Evolutionary conservation across 2,329 filamentous ascomycete genomes (phyloP).

Genomic region (Cercospora nicotianae): DNA sequence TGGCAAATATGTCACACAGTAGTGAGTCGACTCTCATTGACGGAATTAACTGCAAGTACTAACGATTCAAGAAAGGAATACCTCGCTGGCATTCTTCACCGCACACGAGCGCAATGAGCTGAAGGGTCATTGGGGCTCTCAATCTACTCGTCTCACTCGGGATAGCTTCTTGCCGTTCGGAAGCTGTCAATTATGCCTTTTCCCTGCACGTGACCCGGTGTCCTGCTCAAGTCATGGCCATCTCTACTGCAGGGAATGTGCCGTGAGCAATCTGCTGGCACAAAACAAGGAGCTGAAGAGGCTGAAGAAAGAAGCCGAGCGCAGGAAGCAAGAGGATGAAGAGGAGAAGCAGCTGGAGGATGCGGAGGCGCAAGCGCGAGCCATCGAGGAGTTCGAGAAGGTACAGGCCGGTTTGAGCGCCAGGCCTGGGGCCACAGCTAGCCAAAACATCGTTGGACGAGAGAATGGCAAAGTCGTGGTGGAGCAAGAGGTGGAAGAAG

Average conservation of each 20-base stretch:
- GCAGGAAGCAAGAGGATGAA: constrained; percentile 61
- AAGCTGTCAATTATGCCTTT: constrained; percentile 83
- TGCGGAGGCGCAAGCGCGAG: constrained; percentile 67
- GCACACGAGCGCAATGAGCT: constrained; percentile 83
- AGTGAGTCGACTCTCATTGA: constrained; percentile 2
- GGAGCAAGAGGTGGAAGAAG: constrained; percentile 33
- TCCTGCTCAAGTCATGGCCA: constrained; percentile 76
- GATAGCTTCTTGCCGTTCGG: constrained; percentile 93
- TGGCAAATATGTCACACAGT: constrained; percentile 11
- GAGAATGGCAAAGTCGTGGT: constrained; percentile 38
- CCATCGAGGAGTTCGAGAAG: constrained; percentile 79
- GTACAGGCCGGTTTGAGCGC: constrained; percentile 66
- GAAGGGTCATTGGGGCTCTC: constrained; percentile 77
- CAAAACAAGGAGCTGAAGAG: constrained; percentile 92
- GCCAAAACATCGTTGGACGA: constrained; percentile 48
- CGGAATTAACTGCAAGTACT: not conserved
- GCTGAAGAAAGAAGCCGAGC: constrained; percentile 62
- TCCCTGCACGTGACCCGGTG: constrained; percentile 77
- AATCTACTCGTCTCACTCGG: constrained; percentile 78
- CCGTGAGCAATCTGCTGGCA: constrained; percentile 82
- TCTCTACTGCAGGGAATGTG: constrained; percentile 94
- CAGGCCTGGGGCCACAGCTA: constrained; percentile 44
- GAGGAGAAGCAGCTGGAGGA: constrained; percentile 63
- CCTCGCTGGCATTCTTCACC: constrained; percentile 89
- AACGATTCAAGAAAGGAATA: constrained; percentile 66